Base-by-base conservation (phyloP, 345 rosid genomes). In the Syzygium aqueum region DNA sequence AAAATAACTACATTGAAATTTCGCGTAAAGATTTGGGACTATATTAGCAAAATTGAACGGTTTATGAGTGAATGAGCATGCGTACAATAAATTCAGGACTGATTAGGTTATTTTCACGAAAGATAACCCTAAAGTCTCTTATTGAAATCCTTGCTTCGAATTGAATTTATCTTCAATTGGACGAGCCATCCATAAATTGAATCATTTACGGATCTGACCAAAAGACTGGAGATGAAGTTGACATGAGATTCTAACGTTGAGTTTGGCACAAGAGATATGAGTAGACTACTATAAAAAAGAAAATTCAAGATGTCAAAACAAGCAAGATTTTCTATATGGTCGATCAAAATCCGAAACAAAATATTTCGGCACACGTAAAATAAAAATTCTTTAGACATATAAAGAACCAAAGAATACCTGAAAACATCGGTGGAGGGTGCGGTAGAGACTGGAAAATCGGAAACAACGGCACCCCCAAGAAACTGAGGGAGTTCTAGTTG, bases 11-110 rank as follows among this genome's bases (percentile, higher is more conserved):
- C 2, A 67, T 8, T 8, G 5, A 1, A 30, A 30, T 67, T 67
- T 8, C 23, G 0, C 12, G 0, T 67, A 33, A 67, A 16, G 1
- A 17, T 67, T 67, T 33, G 8, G 0, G 3, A 33, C 1, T 3
- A 67, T 15, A 17, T 67, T 17, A 23, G 0, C 4, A 61, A 61
- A n/a, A n/a, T 6, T 0, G 19, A 61, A n/a, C 16, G 6, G 5
- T 67, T 67, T 33, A 17, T 19, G 7, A 17, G 1, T 19, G 6
- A 19, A 51, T 15, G 6, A 51, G 5, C 6, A 51, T 51, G 5
- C 16, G 53, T 51, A 51, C 6, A 51, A 4, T 51, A 51, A 5
- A 7, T 17, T 53, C 19, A 53, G 2, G 12, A 67, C 8, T 8
- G 12, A 8, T 67, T 2, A 23, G 4, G 12, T 33, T 33, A 67